Evolutionary conservation across 2,329 filamentous ascomycete genomes (phyloP).

Genomic region (Fonsecaea pedrosoi): DNA sequence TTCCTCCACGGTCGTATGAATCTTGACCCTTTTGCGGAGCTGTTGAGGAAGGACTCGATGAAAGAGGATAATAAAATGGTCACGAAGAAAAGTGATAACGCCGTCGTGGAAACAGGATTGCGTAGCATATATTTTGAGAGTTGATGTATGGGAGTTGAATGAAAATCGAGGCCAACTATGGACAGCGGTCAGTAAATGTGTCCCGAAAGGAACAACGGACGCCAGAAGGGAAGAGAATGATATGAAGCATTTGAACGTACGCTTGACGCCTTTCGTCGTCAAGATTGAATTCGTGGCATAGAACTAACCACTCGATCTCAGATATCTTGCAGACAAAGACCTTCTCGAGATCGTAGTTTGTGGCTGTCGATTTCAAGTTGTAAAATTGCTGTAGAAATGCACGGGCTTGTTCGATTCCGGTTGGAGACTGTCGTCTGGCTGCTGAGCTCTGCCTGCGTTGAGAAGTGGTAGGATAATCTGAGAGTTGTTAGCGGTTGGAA

Average conservation of each 20-base stretch:
- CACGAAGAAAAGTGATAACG: neutral
- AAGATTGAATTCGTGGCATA: conserved; percentile 8
- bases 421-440: conserved; percentile 15
- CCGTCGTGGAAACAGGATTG: neutral
- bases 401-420: conserved; percentile 22
- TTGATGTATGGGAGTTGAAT: too few relatives aligned
- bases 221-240: too few relatives aligned
- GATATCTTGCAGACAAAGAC: conserved; percentile 18
- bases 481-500: conserved; percentile 19
- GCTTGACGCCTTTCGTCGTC: neutral
- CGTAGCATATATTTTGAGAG: neutral
- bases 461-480: neutral
- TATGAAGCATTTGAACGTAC: neutral
- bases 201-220: too few relatives aligned
- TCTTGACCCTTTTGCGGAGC: neutral
- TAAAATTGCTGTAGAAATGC: conserved; percentile 18
- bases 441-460: conserved; percentile 1
- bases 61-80: neutral
- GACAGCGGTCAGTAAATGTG: too few relatives aligned
- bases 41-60: neutral
- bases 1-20: neutral
- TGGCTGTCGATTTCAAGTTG: conserved; percentile 12
- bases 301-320: conserved; percentile 8
- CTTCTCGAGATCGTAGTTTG: conserved; percentile 14
- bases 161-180: too few relatives aligned